phyloP scores from a whole-genome alignment of 192 early-diverging fungal species.

The Umbelopsis ramanniana region DNA sequence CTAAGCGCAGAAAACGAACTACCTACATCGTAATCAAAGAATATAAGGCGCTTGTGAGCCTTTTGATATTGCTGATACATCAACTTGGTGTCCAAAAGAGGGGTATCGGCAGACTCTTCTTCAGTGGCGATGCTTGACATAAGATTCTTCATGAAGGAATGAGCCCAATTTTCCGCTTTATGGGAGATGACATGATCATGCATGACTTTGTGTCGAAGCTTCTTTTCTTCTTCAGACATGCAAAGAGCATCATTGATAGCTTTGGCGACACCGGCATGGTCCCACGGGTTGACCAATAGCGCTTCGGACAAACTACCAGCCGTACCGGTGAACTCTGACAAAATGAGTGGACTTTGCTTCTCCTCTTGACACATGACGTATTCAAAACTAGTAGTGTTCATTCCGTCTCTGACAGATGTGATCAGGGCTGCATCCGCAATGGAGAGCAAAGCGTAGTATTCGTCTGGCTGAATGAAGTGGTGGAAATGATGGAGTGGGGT shows the following conservation, averaged over 20 bases:
- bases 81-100: slow-evolving; percentile 40
- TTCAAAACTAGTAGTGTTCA: slow-evolving; percentile 96
- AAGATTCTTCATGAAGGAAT: slow-evolving; percentile 79
- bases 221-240: slow-evolving; percentile 68
- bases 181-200: slow-evolving; percentile 83
- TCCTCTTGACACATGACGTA: slow-evolving; percentile 93
- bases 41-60: slow-evolving; percentile 78
- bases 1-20: not conserved
- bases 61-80: slow-evolving; percentile 53
- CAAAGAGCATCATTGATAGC: slow-evolving; percentile 78
- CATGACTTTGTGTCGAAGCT: slow-evolving; percentile 67
- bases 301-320: slow-evolving; percentile 82
- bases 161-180: slow-evolving; percentile 89
- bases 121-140: slow-evolving; percentile 46
- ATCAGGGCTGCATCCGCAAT: slow-evolving; percentile 93
- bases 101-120: slow-evolving; percentile 50
- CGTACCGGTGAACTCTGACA: slow-evolving; percentile 97
- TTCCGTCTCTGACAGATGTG: slow-evolving; percentile 93
- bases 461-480: slow-evolving; percentile 90
- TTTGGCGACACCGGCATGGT: slow-evolving; percentile 77
- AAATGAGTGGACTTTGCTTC: slow-evolving; percentile 83
- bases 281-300: slow-evolving; percentile 90
- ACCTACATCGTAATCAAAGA: slow-evolving; percentile 93
- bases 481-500: slow-evolving; percentile 95
- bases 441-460: slow-evolving; percentile 92